Conservation (phyloP, 306 rosid species). For the Corylus heterophylla region DNA sequence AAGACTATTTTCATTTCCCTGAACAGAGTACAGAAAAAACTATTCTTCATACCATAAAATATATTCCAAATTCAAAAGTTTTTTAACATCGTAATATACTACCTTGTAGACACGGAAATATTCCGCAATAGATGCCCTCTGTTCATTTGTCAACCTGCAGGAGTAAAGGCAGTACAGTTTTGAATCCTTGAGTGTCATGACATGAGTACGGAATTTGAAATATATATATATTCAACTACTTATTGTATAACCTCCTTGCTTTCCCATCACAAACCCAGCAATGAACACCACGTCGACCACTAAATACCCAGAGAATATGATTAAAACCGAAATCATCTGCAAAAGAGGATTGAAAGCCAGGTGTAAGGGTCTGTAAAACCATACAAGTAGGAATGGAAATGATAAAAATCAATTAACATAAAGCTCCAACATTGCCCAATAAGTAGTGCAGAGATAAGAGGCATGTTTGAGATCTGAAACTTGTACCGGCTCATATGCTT, state of each 20-base stretch:
- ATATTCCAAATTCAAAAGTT: background rate
- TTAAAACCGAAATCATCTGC: slow-evolving; percentile 87
- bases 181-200: background rate
- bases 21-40: slow-evolving; percentile 34
- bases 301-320: slow-evolving; percentile 89
- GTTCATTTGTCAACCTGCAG: slow-evolving; percentile 78
- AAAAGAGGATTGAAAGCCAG: slow-evolving; percentile 17
- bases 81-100: slow-evolving; percentile 31
- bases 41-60: background rate
- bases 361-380: slow-evolving; percentile 2
- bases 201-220: background rate
- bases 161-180: slow-evolving; percentile 20
- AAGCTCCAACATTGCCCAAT: background rate
- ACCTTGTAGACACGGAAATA: slow-evolving; percentile 91
- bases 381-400: background rate
- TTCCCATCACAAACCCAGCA: slow-evolving; percentile 95
- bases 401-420: background rate
- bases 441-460: background rate
- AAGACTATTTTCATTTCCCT: slow-evolving; percentile 89
- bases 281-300: slow-evolving; percentile 97
- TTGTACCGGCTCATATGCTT: no score
- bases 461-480: background rate
- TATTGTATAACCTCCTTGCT: slow-evolving; percentile 70
- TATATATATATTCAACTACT: background rate
- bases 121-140: slow-evolving; percentile 79